Evolutionary conservation across 1,284 basidiomycete species (phyloP).

Genomic region (Lentinula novae-zelandiae): DNA sequence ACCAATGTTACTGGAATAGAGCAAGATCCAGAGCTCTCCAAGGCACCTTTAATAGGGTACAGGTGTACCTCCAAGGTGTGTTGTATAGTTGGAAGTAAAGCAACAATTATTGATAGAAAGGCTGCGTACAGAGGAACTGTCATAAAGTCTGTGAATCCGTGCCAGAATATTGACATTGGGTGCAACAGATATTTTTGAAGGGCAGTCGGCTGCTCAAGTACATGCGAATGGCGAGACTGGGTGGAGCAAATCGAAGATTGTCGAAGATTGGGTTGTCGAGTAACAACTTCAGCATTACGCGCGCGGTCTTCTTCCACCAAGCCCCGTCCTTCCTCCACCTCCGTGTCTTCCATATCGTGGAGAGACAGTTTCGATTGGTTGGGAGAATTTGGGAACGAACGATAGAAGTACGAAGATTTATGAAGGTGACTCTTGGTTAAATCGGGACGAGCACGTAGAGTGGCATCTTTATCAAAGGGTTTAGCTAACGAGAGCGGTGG

Average conservation of each 20-base stretch:
- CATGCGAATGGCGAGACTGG: not conserved
- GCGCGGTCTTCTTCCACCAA: slow-evolving; percentile 9
- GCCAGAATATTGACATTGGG: not conserved
- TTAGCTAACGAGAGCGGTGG: not conserved
- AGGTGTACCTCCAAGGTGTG: slow-evolving; percentile 59
- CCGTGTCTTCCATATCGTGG: slow-evolving; percentile 21
- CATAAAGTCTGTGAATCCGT: slow-evolving; percentile 73
- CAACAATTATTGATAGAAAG: slow-evolving; percentile 75
- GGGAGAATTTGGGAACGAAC: slow-evolving; percentile 67
- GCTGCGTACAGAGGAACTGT: slow-evolving; percentile 85
- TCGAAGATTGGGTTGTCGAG: not conserved
- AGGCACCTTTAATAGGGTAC: slow-evolving; percentile 68
- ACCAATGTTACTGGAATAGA: slow-evolving; percentile 88
- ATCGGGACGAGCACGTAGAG: not conserved
- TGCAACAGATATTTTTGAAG: not conserved
- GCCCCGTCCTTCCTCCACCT: slow-evolving; percentile 22
- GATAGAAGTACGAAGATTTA: slow-evolving; percentile 42
- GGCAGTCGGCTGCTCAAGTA: not conserved
- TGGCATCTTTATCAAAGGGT: not conserved
- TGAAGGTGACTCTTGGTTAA: slow-evolving; percentile 4
- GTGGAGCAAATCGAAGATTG: not conserved
- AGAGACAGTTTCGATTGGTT: slow-evolving; percentile 34
- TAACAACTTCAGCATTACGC: not conserved
- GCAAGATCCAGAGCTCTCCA: slow-evolving; percentile 73
- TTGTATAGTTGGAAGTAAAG: slow-evolving; percentile 76